Evolutionary conservation across 441 rosid species (phyloP), one percentile per base, ranked within the genome.

Genomic region (Erodium moschatum): DNA sequence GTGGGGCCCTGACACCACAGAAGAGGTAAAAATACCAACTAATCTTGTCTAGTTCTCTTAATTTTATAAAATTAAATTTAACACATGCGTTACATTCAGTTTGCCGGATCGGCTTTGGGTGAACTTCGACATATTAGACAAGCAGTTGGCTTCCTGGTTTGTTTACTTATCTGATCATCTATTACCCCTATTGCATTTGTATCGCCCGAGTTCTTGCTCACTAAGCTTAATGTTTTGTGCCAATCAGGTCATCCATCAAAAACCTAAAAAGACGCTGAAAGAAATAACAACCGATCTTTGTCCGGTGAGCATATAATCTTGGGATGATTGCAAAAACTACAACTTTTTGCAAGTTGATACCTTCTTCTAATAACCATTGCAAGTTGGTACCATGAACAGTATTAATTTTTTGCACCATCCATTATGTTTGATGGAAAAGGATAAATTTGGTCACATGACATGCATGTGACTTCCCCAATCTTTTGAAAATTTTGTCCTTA

Each of bases 251-350:
- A 87, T 95, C 82, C 97, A 92, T 81, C 98, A 95, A 81, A 95
- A 95, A 72, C 91, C 97, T 1, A 90, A 90, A 86, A 95, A 92
- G 79, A 87, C 91, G 0, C 78, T 92, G 63, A 92, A 92, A 52
- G 99, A 95, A 87, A 92, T 92, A 74, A 90, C 89, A 77, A 94
- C 87, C 66, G 96, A 89, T 75, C 85, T 95, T 68, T 95, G 99
- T 78, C 99, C 97, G 2, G 97, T 95, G 75, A 80, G 94, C 81
- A 35, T 69, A 54, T 10, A 35, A 56, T 0, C 58, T 24, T 24
- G 0, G 27, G 27, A 24, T 24, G 27, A 24, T 24, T 24, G 27
- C 27, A 24, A 24, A 24, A 24, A 24, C 27, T 24, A 24, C 0
- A 24, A 24, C 27, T 24, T 24, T 24, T 24, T 24, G 27, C 27